These are phyloP conservation scores for Clausena lansium DNA, from an alignment of 345 rosid genomes.

Conservation along the genomic window DNA sequence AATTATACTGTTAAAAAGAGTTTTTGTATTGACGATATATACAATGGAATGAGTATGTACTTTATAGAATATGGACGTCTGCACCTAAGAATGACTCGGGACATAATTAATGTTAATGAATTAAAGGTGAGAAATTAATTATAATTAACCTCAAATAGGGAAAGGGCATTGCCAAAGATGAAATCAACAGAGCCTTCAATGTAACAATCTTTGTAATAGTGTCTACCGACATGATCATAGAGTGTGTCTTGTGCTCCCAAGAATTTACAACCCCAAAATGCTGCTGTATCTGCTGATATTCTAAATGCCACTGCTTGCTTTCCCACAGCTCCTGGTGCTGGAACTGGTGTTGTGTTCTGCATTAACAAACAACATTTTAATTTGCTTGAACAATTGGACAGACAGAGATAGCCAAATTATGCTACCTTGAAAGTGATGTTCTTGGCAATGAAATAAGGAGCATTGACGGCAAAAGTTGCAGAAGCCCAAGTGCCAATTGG, in stretches of 20 bases:
- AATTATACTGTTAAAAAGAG: too few species aligned
- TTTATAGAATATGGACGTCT: too few species aligned
- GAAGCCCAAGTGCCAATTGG: slow-evolving; percentile 77
- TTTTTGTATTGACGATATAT: too few species aligned
- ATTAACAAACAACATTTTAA: not conserved
- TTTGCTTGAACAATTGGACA: not conserved
- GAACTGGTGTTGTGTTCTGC: slow-evolving; percentile 88
- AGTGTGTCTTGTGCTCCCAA: slow-evolving; percentile 95
- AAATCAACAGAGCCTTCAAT: slow-evolving; percentile 94
- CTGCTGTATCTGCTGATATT: slow-evolving; percentile 86
- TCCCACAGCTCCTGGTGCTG: slow-evolving; percentile 82
- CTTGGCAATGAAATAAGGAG: slow-evolving; percentile 86
- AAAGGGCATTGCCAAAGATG: slow-evolving; percentile 91
- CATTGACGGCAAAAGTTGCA: slow-evolving; percentile 91
- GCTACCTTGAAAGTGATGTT: slow-evolving; percentile 88
- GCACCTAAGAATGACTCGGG: too few species aligned
- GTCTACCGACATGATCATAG: slow-evolving; percentile 88
- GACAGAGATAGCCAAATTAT: not conserved
- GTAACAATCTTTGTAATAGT: slow-evolving; percentile 94
- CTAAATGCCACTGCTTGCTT: slow-evolving; percentile 94
- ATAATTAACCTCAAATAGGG: slow-evolving; percentile 73
- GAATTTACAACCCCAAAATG: slow-evolving; percentile 73
- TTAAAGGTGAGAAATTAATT: not conserved
- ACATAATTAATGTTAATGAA: too few species aligned
- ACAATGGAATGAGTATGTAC: too few species aligned